Conservation (phyloP, 2,329 filamentous ascomycete genomes). For the Hypoxylon sp. region DNA sequence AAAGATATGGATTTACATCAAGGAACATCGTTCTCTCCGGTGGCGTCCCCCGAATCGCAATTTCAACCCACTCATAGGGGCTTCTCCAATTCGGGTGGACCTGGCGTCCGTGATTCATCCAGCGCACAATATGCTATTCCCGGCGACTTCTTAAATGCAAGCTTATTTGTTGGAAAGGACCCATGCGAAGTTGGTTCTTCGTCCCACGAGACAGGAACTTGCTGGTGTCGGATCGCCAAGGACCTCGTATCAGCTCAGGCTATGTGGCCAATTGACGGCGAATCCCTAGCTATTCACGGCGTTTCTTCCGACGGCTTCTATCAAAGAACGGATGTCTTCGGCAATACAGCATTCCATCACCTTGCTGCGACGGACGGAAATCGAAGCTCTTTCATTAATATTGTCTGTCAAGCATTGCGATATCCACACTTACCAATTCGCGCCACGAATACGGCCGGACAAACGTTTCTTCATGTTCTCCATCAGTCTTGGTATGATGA, state of each 20-base stretch:
- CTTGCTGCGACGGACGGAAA: constrained; percentile 44
- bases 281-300: constrained; percentile 46
- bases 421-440: constrained; percentile 49
- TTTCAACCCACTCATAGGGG: constrained; percentile 3
- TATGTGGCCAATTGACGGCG: constrained; percentile 44
- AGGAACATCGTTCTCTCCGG: constrained; percentile 35
- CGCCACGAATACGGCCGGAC: constrained; percentile 50
- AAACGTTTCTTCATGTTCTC: constrained; percentile 55
- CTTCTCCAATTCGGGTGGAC: constrained; percentile 24
- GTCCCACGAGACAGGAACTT: constrained; percentile 50
- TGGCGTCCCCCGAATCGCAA: constrained; percentile 25
- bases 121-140: constrained; percentile 59
- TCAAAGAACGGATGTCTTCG: constrained; percentile 63
- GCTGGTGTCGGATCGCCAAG: constrained; percentile 54
- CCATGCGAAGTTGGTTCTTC: constrained; percentile 48
- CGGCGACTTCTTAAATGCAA: constrained; percentile 63
- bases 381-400: constrained; percentile 43
- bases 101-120: constrained; percentile 48
- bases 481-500: constrained; percentile 52
- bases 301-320: constrained; percentile 52
- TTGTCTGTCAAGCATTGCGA: constrained; percentile 41
- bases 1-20: constrained; percentile 45
- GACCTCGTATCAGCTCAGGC: constrained; percentile 30
- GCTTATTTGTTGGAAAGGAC: constrained; percentile 34
- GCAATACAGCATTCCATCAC: constrained; percentile 66